Conservation (phyloP, 2,329 filamentous ascomycete genomes). For the Cryphonectria nitschkei region DNA sequence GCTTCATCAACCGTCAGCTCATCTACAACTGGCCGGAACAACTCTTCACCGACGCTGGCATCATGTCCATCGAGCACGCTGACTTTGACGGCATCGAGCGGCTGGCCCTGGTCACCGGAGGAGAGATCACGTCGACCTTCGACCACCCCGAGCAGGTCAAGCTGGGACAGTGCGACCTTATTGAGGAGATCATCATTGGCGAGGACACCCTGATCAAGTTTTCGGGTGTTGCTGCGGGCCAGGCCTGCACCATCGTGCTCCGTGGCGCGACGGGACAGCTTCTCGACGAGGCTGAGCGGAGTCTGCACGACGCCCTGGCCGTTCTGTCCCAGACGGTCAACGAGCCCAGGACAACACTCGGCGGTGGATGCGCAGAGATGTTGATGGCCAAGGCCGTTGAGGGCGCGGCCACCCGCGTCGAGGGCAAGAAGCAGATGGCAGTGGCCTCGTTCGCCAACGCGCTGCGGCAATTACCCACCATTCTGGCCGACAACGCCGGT, state of each 20-base stretch:
- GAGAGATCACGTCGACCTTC: slow-evolving; percentile 96
- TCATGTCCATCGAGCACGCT: slow-evolving; percentile 98
- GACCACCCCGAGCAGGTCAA: slow-evolving; percentile 98
- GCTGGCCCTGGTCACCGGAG: slow-evolving; percentile 90
- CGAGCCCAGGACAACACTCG: slow-evolving; percentile 91
- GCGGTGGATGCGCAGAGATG: slow-evolving; percentile 97
- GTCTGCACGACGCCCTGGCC: slow-evolving; percentile 91
- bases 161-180: slow-evolving; percentile 90
- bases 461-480: slow-evolving; percentile 90
- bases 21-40: slow-evolving; percentile 99
- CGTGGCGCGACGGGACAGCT: slow-evolving; percentile 96
- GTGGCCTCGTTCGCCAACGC: slow-evolving; percentile 89
- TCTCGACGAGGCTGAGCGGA: slow-evolving; percentile 94
- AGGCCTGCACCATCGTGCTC: slow-evolving; percentile 95
- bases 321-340: slow-evolving; percentile 96
- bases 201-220: slow-evolving; percentile 98
- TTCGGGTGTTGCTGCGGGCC: slow-evolving; percentile 89
- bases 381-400: slow-evolving; percentile 98
- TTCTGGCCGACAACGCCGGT: slow-evolving; percentile 95
- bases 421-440: slow-evolving; percentile 95
- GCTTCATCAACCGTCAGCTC: slow-evolving; percentile 98
- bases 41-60: slow-evolving; percentile 95
- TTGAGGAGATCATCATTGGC: slow-evolving; percentile 97
- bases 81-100: slow-evolving; percentile 99
- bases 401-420: slow-evolving; percentile 87